phyloP scores from a whole-genome alignment of 108 stramenopile genomes.

The Epipyxis sp. region DNA sequence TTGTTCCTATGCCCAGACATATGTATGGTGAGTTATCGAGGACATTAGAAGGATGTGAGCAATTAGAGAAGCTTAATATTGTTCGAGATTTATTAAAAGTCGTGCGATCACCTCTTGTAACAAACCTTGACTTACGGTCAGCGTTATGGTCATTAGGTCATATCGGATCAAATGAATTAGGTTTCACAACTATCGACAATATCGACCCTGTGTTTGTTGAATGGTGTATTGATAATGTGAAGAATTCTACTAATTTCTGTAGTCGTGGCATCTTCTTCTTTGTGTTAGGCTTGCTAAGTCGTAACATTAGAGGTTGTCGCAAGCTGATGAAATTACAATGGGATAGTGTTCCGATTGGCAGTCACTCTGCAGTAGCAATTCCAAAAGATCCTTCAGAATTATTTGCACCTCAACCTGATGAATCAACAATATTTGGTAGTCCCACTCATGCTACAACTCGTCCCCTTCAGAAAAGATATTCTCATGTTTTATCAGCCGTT shows the following conservation, averaged over 20 bases:
- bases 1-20: slow-evolving; percentile 25
- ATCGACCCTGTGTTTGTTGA: slow-evolving; percentile 9
- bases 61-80: not conserved
- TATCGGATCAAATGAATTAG: slow-evolving; percentile 4
- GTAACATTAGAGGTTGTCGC: not conserved
- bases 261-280: slow-evolving; percentile 10
- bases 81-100: not conserved
- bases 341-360: not conserved
- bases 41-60: not conserved
- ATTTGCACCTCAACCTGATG: not conserved
- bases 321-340: not conserved
- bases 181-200: not conserved
- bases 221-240: slow-evolving; percentile 20
- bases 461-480: not conserved
- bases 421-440: not conserved
- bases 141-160: slow-evolving; percentile 22
- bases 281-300: slow-evolving; percentile 15
- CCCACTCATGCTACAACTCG: not conserved
- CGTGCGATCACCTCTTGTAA: not conserved
- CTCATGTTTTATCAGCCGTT: not conserved
- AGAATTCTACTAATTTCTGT: not conserved
- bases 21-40: slow-evolving; percentile 25
- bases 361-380: not conserved
- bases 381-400: not conserved
- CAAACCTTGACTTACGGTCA: not conserved